Percentiles rank a stretch among this genome's conserved stretches.
Evolutionary conservation across 345 rosid genomes (phyloP).

Genomic region (Corchorus capsularis): DNA sequence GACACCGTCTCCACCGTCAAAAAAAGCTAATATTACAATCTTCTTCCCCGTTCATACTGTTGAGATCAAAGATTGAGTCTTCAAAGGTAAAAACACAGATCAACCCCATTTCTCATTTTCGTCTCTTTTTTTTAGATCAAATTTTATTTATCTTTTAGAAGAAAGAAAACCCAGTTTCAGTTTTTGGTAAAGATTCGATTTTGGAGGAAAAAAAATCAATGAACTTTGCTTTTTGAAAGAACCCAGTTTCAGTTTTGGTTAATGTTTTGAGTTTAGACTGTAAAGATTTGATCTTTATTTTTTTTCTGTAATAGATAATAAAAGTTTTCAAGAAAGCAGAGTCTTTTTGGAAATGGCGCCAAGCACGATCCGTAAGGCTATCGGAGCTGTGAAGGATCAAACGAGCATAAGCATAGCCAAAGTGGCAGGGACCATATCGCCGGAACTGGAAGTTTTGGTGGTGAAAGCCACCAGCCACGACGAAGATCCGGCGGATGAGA

Average conservation of each 20-base stretch:
- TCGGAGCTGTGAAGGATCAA: constrained; percentile 95
- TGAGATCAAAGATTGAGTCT: background rate
- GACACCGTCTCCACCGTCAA: background rate
- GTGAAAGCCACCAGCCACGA: constrained; percentile 96
- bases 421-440: constrained; percentile 88
- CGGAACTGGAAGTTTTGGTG: constrained; percentile 89
- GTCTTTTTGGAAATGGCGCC: constrained; percentile 53
- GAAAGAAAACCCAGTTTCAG: background rate
- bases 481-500: constrained; percentile 86
- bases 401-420: constrained; percentile 93
- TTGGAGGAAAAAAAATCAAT: background rate
- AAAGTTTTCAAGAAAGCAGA: background rate
- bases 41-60: background rate
- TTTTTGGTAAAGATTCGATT: background rate
- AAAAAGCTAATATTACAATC: background rate
- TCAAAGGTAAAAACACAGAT: constrained; percentile 1
- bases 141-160: background rate
- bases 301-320: too few relatives aligned
- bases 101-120: background rate
- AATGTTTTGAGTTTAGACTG: background rate
- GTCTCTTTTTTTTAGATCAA: background rate
- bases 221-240: background rate
- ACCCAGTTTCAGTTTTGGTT: background rate
- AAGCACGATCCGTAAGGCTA: constrained; percentile 89
- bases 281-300: background rate